Base-by-base conservation (phyloP, 192 early-diverging fungal species). In the Jimgerdemannia flammicorona region DNA sequence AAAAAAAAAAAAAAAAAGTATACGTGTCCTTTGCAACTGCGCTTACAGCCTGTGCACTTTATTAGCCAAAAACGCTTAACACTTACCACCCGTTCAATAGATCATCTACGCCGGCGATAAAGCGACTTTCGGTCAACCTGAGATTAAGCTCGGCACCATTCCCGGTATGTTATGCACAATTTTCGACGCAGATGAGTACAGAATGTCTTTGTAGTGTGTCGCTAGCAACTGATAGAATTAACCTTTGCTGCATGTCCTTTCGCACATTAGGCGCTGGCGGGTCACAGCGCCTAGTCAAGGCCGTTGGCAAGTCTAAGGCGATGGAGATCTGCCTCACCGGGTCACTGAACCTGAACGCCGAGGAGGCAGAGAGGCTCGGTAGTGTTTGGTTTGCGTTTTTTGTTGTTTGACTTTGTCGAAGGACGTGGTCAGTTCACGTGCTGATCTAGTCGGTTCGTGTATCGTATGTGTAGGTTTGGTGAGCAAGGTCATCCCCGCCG, bases 41-140 rank as follows among this genome's bases (percentile, higher is more conserved):
- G 29, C 29, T 29, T 29, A 29, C 29, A 29, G 29, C 29, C 29
- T 29, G 29, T 29, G 29, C 29, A 29, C 4, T 66, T 10, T 66
- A 43, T 39, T 72, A 10, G 9, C 41, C 40, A 64, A 18, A 73
- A 40, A 44, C 43, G 4, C 42, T 29, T 6, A 65, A 14, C 54
- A 63, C 6, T 18, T 71, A 20, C 69, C 9, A 2, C 64, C 20
- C 44, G 40, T 70, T 44, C 39, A 59, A 76, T 75, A 99, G 81
- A 95, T 98, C 80, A 98, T 99, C 85, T 99, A 99, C 77, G 98
- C 98, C 67, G 98, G 98, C 76, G 95, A 97, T 70, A 95, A 92
- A 75, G 98, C 98, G 43, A 89, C 91, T 49, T 99, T 99, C 83
- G 98, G 95, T 39, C 98, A 99, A 85, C 98, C 98, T 41, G 98